Evolutionary conservation across 2,329 filamentous ascomycete species (phyloP).

Genomic region (Shiraia sp.): DNA sequence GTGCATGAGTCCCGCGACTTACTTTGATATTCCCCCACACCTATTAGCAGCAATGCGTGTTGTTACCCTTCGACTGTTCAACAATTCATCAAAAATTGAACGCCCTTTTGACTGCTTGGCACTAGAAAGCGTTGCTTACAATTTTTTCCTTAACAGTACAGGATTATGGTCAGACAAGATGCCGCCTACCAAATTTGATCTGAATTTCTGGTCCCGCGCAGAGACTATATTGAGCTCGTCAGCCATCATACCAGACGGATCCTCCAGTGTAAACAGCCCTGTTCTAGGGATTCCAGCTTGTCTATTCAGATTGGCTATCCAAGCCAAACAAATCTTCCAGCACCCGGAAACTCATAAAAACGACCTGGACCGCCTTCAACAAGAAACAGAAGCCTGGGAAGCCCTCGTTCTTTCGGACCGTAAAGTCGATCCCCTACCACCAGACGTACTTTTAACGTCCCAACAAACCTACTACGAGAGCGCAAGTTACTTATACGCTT

Average conservation of each 20-base stretch:
- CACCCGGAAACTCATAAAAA: not conserved
- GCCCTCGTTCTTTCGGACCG: conserved; percentile 8
- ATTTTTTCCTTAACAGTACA: conserved; percentile 20
- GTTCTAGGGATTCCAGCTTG: conserved; percentile 16
- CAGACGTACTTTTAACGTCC: not conserved
- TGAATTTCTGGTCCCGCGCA: conserved; percentile 14
- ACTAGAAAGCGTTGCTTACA: conserved; percentile 21
- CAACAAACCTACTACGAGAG: conserved; percentile 11
- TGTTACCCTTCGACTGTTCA: conserved; percentile 12
- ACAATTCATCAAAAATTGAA: conserved; percentile 1
- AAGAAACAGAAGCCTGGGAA: conserved; percentile 18
- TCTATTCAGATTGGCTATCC: conserved; percentile 17
- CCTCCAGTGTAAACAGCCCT: conserved; percentile 16
- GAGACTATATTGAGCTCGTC: conserved; percentile 12
- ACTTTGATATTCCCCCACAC: conserved; percentile 16
- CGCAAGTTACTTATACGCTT: conserved; percentile 12
- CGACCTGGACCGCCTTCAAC: conserved; percentile 3
- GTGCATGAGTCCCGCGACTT: conserved; percentile 15
- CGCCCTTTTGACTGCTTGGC: conserved; percentile 17
- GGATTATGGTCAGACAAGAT: conserved; percentile 18
- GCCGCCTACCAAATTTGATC: conserved; percentile 12
- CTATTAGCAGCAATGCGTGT: conserved; percentile 14
- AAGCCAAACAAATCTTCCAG: conserved; percentile 14
- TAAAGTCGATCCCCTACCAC: conserved; percentile 5
- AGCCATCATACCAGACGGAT: conserved; percentile 11